Conservation (phyloP, 169 alveolate species). For the Plasmodium inui region DNA sequence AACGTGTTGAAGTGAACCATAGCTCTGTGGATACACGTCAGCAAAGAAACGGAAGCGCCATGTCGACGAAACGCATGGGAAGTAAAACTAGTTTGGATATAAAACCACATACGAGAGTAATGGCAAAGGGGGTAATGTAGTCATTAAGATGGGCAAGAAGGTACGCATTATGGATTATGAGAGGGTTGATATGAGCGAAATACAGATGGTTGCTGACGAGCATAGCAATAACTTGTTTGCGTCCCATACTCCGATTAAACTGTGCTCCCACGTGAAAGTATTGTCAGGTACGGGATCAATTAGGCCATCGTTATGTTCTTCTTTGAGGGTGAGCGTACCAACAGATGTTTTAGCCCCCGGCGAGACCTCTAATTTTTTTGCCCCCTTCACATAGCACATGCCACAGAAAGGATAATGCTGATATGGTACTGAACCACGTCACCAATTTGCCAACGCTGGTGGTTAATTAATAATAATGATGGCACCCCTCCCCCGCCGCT, state of each 20-base stretch:
- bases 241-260: not conserved
- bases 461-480: not conserved
- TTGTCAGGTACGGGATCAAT: not conserved
- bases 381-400: not conserved
- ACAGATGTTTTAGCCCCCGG: not conserved
- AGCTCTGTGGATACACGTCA: not conserved
- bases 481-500: not conserved
- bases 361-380: not conserved
- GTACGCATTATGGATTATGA: not conserved
- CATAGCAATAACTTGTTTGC: not conserved
- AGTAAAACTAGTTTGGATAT: not conserved
- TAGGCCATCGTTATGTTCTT: not conserved
- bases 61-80: not conserved
- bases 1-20: not conserved
- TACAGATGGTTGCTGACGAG: not conserved
- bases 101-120: not conserved
- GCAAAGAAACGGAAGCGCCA: not conserved
- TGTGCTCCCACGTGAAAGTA: not conserved
- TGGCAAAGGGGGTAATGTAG: not conserved
- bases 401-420: not conserved
- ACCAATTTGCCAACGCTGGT: not conserved
- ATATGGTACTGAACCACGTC: not conserved
- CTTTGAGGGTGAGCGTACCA: not conserved
- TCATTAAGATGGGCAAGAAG: not conserved
- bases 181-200: not conserved